Evolutionary conservation across 2,329 filamentous ascomycete genomes (phyloP).

Genomic region (Zymoseptoria pseudotritici): DNA sequence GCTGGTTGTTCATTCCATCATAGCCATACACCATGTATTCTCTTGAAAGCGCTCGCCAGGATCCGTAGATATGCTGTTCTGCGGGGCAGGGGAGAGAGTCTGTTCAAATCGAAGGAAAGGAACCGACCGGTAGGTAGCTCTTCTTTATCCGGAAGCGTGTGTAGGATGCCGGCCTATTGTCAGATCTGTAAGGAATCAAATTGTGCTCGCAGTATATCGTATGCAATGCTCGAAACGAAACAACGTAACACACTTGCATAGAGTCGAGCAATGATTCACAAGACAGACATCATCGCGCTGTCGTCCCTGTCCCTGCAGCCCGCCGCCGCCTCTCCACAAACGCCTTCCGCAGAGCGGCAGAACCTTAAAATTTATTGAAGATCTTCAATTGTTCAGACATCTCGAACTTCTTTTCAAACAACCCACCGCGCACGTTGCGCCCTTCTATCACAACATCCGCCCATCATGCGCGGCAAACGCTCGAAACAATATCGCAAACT

Average conservation of each 20-base stretch:
- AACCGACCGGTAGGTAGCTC: not conserved
- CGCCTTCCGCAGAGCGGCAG: not conserved
- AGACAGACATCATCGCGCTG: not conserved
- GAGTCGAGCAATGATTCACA: not conserved
- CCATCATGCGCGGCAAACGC: conserved; percentile 60
- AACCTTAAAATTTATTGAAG: not conserved
- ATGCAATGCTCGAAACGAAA: not conserved
- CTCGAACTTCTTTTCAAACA: not conserved
- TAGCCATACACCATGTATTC: not conserved
- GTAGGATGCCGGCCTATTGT: not conserved
- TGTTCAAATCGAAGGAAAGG: not conserved
- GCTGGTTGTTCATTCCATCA: not conserved
- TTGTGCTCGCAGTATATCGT: not conserved
- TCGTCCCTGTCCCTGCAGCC: not conserved
- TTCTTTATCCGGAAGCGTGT: not conserved
- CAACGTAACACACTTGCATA: not conserved
- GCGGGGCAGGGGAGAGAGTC: not conserved
- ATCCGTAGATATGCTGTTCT: not conserved
- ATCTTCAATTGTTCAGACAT: not conserved
- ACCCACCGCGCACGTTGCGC: not conserved
- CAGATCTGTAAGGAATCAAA: not conserved
- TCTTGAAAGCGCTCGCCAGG: not conserved
- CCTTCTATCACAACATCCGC: conserved; percentile 16
- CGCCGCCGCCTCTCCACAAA: not conserved
- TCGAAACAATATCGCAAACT: conserved; percentile 78